These are phyloP conservation scores for Scutellaria baicalensis DNA, from an alignment of 257 asterid genomes.

Conservation along the genomic window DNA sequence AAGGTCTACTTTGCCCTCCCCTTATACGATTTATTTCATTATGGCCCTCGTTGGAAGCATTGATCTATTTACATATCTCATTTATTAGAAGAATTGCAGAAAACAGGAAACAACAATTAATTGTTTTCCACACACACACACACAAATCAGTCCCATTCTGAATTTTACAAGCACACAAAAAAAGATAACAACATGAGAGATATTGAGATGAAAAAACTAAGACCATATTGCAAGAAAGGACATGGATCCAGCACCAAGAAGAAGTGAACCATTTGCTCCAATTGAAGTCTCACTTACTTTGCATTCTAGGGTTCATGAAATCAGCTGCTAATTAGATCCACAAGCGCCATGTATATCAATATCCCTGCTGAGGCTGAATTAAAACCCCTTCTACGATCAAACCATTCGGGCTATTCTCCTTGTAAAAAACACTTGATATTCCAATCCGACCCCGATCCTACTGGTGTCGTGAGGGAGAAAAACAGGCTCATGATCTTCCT, in stretches of 20 bases:
- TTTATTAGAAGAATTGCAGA: too few relatives aligned
- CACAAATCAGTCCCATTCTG: too few relatives aligned
- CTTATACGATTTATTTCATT: too few relatives aligned
- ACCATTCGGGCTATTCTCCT: constrained; percentile 19
- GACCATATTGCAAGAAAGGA: constrained; percentile 58
- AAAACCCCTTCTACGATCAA: constrained; percentile 34
- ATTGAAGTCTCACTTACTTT: constrained; percentile 33
- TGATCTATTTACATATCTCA: too few relatives aligned
- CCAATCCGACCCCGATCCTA: constrained; percentile 55
- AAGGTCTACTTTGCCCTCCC: too few relatives aligned
- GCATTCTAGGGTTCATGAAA: constrained; percentile 42
- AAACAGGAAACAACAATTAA: too few relatives aligned
- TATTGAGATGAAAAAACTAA: background rate
- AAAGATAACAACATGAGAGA: background rate
- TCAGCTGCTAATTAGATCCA: constrained; percentile 54
- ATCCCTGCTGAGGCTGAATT: constrained; percentile 51
- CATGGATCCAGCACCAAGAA: constrained; percentile 53
- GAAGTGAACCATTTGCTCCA: constrained; percentile 36
- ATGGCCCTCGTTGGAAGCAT: too few relatives aligned
- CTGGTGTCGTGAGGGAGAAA: constrained; percentile 45
- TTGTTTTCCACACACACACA: background rate
- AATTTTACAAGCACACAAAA: background rate
- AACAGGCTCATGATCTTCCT: constrained; percentile 28
- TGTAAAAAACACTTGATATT: constrained; percentile 28
- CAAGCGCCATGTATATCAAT: constrained; percentile 54